Conservation (phyloP, 352 stramenopile genomes). For the Vaucheria bursata region DNA sequence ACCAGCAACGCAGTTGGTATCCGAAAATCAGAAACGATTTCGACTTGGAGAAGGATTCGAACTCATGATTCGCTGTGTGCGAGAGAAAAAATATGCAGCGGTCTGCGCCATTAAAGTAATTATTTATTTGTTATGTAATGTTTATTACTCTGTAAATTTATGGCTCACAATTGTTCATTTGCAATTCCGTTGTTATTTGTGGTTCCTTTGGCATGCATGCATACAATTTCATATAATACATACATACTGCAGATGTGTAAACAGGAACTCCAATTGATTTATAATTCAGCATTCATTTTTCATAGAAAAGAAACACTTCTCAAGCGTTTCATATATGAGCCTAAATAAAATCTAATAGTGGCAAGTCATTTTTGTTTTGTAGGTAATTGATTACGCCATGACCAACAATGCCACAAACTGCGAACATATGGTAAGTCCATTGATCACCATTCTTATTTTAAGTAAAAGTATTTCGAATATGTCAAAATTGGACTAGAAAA, state of each 20-base stretch:
- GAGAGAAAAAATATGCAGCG: constrained; percentile 67
- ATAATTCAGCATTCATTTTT: neutral
- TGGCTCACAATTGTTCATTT: too few relatives aligned
- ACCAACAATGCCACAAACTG: constrained; percentile 50
- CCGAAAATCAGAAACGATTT: constrained; percentile 57
- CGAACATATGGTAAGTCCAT: constrained; percentile 28
- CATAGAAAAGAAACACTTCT: too few relatives aligned
- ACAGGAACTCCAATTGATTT: neutral
- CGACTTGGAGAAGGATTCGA: constrained; percentile 73
- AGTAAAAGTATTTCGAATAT: too few relatives aligned
- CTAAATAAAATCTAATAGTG: too few relatives aligned
- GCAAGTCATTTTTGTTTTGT: too few relatives aligned
- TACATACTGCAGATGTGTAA: neutral
- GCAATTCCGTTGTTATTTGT: too few relatives aligned
- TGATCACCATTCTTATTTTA: too few relatives aligned
- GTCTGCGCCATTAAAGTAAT: constrained; percentile 52
- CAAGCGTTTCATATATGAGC: too few relatives aligned
- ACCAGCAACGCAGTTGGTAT: constrained; percentile 64
- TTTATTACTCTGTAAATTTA: too few relatives aligned
- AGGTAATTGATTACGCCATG: constrained; percentile 53
- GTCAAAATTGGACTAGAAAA: too few relatives aligned
- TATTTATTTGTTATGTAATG: neutral
- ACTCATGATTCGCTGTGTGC: constrained; percentile 77
- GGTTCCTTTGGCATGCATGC: too few relatives aligned
- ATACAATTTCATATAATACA: neutral